Evolutionary conservation across 1,284 basidiomycete genomes (phyloP), one percentile per base, ranked within the genome.

Genomic region (Cryptococcus neoformans): DNA sequence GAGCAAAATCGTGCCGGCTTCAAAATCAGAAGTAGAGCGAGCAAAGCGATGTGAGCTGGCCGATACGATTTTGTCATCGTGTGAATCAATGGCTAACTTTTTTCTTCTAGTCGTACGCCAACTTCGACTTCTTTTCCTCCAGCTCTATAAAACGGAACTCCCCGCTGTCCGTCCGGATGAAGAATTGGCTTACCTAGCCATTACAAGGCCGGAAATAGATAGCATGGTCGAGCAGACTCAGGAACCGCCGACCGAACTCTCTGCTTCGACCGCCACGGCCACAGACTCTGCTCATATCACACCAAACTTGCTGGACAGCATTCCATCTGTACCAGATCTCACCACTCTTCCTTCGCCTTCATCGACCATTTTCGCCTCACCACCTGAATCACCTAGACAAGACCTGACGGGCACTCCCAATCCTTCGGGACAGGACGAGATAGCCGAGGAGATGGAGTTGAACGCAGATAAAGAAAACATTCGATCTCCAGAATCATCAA

Each of bases 161-260:
- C 51, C 68, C 3, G 67, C 75, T 1, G 73, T 78, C 8, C 62
- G 67, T 17, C 76, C 76, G 4, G 66, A 68, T 14, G 73, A 75
- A 58, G 73, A 76, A 57, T 67, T 78, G 11, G 76, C 76, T 0
- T 74, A 75, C 16, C 66, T 78, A 1, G 76, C 76, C n/a, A 74
- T 76, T 52, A 72, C 70, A 6, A 65, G 70, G 37, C 70, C 70
- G 0, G 68, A 72, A 45, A 58, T 67, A 17, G 68, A 70, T 46
- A 51, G 61, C 14, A 63, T 67, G 6, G 63, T 68, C 8, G 62
- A 67, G 37, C 62, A 63, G 6, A 37, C 53, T 39, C 16, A 52
- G 4, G 49, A 47, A 16, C 14, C 39, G 9, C 51, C 49, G 39
- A 37, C 45, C 39, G 10, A 44, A 16, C 35, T 36, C 10, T 14